Evolutionary conservation across 2,329 filamentous ascomycete genomes (phyloP), one percentile per base, ranked within the genome.

Genomic region (Fusarium begoniae): DNA sequence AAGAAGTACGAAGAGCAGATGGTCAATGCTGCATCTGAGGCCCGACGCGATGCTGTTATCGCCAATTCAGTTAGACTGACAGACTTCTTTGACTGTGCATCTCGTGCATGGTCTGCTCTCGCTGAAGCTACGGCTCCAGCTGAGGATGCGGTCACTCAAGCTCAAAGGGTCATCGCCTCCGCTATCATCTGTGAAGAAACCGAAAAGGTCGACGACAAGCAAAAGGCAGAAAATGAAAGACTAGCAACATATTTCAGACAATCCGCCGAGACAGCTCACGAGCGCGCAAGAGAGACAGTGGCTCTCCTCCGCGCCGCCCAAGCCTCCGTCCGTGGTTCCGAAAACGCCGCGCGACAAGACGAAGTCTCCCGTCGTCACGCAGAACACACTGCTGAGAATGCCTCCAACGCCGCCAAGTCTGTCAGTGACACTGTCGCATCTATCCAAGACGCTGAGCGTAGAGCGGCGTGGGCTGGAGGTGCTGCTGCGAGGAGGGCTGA

Each of bases 41-140:
- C 66, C 1, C 11, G 70, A 24, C 70, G 70, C 0, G 70, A 74
- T 13, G 70, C 70, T 9, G 37, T 73, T 17, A 53, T 28, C 37
- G 11, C 70, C 1, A 71, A 67, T 3, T 45, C 56, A 0, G 24
- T 73, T 3, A 59, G 44, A 14, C 30, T 67, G 3, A 67, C 70
- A 0, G 70, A 73, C 24, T 73, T 74, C 13, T 74, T 63, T 0
- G 70, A 73, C 20, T 70, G 62, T 0, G 70, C 70, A 6, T 58
- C 70, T 59, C 70, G 66, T 1, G 70, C 71, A 2, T 73, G 70
- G 70, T 61, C 70, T 48, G 53, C 61, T 1, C 37, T 73, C 1
- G 70, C 61, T n/a, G 70, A 73, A 35, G 71, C 66, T 7, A 73
- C 70, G 0, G 70, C 70, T 2, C 70, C 66, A n/a, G 70, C 66